phyloP scores from a whole-genome alignment of 768 basidiomycete genomes.

The Terana coerulea region DNA sequence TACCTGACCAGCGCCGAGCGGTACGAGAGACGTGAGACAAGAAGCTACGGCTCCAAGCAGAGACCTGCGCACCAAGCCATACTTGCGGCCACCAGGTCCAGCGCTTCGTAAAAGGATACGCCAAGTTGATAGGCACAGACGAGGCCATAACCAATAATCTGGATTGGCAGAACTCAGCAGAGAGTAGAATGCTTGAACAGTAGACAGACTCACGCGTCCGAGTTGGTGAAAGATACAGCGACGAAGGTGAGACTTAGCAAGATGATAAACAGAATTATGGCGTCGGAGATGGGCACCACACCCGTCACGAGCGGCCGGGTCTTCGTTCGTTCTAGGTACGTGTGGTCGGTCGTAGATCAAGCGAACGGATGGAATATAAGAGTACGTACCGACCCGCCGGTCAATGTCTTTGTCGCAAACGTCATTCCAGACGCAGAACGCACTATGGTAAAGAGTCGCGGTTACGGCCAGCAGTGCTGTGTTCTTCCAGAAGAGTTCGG shows the following conservation, averaged over 20 bases:
- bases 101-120: constrained; percentile 53
- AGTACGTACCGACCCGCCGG: constrained; percentile 30
- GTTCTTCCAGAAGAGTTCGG: background rate
- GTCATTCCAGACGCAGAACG: constrained; percentile 25
- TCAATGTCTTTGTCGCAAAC: constrained; percentile 29
- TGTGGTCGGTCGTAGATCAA: too few species aligned
- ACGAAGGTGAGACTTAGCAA: constrained; percentile 10
- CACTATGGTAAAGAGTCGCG: constrained; percentile 16
- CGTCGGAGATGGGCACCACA: constrained; percentile 23
- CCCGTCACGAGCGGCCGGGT: constrained; percentile 29
- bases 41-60: too few species aligned
- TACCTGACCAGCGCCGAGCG: too few species aligned
- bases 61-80: constrained; percentile 48
- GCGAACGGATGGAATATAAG: too few species aligned
- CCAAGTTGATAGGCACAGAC: constrained; percentile 15
- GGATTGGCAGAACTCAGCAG: too few species aligned
- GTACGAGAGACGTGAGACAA: too few species aligned
- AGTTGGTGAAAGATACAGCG: background rate
- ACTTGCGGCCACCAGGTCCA: constrained; percentile 61
- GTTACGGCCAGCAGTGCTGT: constrained; percentile 3
- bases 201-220: background rate
- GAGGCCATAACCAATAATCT: constrained; percentile 16
- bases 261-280: constrained; percentile 21
- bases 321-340: constrained; percentile 26
- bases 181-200: too few species aligned